phyloP scores from a whole-genome alignment of 345 rosid genomes.

The Ceriops zippeliana region DNA sequence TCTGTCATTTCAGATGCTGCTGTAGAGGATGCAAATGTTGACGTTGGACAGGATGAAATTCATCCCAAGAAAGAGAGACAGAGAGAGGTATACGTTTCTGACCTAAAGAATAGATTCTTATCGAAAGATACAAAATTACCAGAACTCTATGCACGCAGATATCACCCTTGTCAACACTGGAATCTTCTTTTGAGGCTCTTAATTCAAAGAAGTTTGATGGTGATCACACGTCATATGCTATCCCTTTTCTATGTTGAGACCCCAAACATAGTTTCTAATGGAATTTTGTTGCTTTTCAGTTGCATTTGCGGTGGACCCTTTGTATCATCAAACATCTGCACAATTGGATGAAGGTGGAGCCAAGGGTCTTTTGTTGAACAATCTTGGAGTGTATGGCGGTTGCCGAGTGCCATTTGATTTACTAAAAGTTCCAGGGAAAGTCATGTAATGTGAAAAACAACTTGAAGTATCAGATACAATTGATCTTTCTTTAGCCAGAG shows the following conservation, averaged over 20 bases:
- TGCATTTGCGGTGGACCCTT: slow-evolving; percentile 94
- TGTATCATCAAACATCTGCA: slow-evolving; percentile 96
- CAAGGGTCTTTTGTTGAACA: slow-evolving; percentile 77
- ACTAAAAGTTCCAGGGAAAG: too few species aligned
- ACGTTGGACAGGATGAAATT: slow-evolving; percentile 37
- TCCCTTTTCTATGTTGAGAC: slow-evolving; percentile 12
- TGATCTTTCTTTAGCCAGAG: too few species aligned
- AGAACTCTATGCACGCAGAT: slow-evolving; percentile 50
- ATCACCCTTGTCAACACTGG: slow-evolving; percentile 77
- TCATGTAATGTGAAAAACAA: too few species aligned
- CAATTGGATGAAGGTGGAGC: slow-evolving; percentile 99
- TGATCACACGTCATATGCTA: slow-evolving; percentile 29
- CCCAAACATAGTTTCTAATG: slow-evolving; percentile 19
- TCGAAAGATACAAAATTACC: slow-evolving; percentile 16
- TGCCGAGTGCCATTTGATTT: too few species aligned
- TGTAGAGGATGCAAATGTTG: slow-evolving; percentile 41
- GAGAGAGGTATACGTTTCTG: slow-evolving; percentile 53
- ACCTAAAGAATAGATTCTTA: slow-evolving; percentile 1
- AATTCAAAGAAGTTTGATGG: slow-evolving; percentile 91
- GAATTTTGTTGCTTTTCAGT: slow-evolving; percentile 41
- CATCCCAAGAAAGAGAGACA: slow-evolving; percentile 59
- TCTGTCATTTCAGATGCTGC: slow-evolving; percentile 36
- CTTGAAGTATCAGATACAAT: too few species aligned
- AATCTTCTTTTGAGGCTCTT: slow-evolving; percentile 77
- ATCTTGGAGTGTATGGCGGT: slow-evolving; percentile 58